Conservation (phyloP, 1,284 basidiomycete species). For the Boletus subluridellus region DNA sequence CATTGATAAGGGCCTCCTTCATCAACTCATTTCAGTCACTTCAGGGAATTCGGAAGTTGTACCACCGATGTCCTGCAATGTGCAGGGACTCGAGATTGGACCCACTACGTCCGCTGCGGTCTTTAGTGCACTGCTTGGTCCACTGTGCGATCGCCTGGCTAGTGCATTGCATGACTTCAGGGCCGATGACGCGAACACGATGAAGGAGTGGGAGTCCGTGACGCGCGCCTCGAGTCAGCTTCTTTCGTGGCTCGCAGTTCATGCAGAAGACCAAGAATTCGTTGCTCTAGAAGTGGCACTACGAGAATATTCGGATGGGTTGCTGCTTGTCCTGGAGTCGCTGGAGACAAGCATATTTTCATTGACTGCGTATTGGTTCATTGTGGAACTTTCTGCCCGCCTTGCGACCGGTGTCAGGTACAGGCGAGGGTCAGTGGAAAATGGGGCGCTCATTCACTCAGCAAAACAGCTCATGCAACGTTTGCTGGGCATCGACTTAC, state of each 20-base stretch:
- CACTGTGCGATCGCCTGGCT: slow-evolving; percentile 44
- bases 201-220: slow-evolving; percentile 40
- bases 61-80: slow-evolving; percentile 31
- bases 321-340: slow-evolving; percentile 42
- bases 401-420: slow-evolving; percentile 27
- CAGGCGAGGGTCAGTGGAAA: slow-evolving; percentile 27
- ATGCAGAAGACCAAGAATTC: slow-evolving; percentile 35
- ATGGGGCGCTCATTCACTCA: slow-evolving; percentile 28
- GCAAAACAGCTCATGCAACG: slow-evolving; percentile 43
- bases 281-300: slow-evolving; percentile 34
- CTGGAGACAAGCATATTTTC: slow-evolving; percentile 35
- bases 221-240: slow-evolving; percentile 40
- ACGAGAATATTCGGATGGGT: slow-evolving; percentile 38
- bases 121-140: slow-evolving; percentile 41
- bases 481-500: slow-evolving; percentile 55
- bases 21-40: slow-evolving; percentile 46
- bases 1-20: slow-evolving; percentile 54
- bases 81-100: slow-evolving; percentile 42
- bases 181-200: slow-evolving; percentile 17
- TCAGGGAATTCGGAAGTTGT: slow-evolving; percentile 26
- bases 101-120: slow-evolving; percentile 37
- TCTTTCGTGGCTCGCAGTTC: slow-evolving; percentile 42
- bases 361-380: slow-evolving; percentile 57
- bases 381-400: slow-evolving; percentile 55
- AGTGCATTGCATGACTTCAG: slow-evolving; percentile 36